Conservation (phyloP, 2,329 filamentous ascomycete species). For the Lachnellula subtilissima region DNA sequence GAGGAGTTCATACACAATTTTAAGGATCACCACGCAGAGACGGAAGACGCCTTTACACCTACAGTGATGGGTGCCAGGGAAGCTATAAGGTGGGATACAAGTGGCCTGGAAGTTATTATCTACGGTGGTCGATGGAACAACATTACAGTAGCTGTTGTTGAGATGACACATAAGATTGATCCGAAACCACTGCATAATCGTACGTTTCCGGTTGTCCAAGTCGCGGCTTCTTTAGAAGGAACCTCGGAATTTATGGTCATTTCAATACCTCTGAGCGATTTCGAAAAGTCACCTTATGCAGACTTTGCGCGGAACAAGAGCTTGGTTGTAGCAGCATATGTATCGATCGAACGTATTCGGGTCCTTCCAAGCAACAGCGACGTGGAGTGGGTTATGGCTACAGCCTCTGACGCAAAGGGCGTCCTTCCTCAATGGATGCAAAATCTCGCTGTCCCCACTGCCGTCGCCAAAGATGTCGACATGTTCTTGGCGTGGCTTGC, state of each 20-base stretch:
- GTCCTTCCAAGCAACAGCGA: slow-evolving; percentile 31
- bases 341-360: slow-evolving; percentile 57
- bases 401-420: slow-evolving; percentile 65
- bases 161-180: slow-evolving; percentile 61
- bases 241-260: slow-evolving; percentile 51
- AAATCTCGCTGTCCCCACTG: slow-evolving; percentile 55
- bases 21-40: slow-evolving; percentile 51
- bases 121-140: slow-evolving; percentile 39
- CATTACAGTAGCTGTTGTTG: slow-evolving; percentile 49
- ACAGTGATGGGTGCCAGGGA: slow-evolving; percentile 43
- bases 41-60: slow-evolving; percentile 56
- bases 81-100: slow-evolving; percentile 43
- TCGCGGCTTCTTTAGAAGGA: slow-evolving; percentile 44
- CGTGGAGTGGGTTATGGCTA: slow-evolving; percentile 75
- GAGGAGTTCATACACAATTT: slow-evolving; percentile 58
- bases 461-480: slow-evolving; percentile 67
- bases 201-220: slow-evolving; percentile 61
- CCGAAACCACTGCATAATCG: slow-evolving; percentile 56
- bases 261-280: slow-evolving; percentile 48
- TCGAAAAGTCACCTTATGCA: slow-evolving; percentile 32
- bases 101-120: slow-evolving; percentile 36
- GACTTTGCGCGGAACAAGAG: slow-evolving; percentile 39
- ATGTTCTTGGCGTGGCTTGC: slow-evolving; percentile 61
- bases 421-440: slow-evolving; percentile 62
- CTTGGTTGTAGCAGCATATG: slow-evolving; percentile 56